These are phyloP conservation scores for Penicillium bovifimosum DNA, from an alignment of 495 filamentous ascomycete species.

Conservation along the genomic window DNA sequence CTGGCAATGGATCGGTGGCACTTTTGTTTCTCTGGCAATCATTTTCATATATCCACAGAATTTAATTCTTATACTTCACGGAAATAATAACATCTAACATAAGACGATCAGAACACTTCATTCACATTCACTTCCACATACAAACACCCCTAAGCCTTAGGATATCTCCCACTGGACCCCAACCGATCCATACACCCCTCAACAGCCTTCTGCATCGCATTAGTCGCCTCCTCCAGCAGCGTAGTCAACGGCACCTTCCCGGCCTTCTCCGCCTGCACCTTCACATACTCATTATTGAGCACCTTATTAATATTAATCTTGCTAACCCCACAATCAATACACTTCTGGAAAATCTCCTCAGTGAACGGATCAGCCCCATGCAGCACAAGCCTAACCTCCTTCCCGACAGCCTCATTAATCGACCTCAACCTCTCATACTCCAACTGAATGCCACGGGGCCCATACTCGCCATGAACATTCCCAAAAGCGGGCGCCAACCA, in stretches of 20 bases:
- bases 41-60: conserved; percentile 19
- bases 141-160: conserved; percentile 14
- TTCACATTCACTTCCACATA: too few species aligned
- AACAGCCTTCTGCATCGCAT: conserved; percentile 68
- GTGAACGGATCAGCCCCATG: conserved; percentile 76
- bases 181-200: conserved; percentile 71
- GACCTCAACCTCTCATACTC: conserved; percentile 64
- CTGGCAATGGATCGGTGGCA: conserved; percentile 2
- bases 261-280: conserved; percentile 60
- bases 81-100: too few species aligned
- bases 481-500: conserved; percentile 82
- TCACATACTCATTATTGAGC: conserved; percentile 65
- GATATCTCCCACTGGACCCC: conserved; percentile 56
- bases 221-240: conserved; percentile 66
- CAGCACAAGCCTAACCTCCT: conserved; percentile 61
- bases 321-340: conserved; percentile 64
- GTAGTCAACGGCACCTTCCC: conserved; percentile 61
- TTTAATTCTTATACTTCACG: too few species aligned
- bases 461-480: conserved; percentile 82
- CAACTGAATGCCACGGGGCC: conserved; percentile 63
- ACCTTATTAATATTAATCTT: conserved; percentile 84
- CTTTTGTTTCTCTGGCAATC: conserved; percentile 7
- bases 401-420: conserved; percentile 58
- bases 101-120: too few species aligned
- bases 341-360: conserved; percentile 59